A percentile compares a stretch with the other conserved stretches of the same genome.
Conservation (phyloP, 2,329 filamentous ascomycete species). For the Penicillium verrucosum region DNA sequence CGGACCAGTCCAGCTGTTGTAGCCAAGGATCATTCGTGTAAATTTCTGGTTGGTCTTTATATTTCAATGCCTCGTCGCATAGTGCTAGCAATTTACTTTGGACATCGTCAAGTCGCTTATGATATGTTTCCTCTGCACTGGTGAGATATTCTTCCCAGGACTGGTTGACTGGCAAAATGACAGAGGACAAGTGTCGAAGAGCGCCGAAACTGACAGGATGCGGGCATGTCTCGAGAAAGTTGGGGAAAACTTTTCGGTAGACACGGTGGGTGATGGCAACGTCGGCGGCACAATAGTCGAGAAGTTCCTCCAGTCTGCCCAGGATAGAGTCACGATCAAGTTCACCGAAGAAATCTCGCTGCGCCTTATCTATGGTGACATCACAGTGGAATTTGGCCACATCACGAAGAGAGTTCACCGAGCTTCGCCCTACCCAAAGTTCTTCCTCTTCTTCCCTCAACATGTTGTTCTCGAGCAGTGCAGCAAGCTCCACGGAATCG, state of each 20-base stretch:
- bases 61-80: constrained; percentile 70
- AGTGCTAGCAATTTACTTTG: constrained; percentile 69
- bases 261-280: constrained; percentile 89
- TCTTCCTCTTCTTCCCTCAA: constrained; percentile 84
- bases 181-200: constrained; percentile 84
- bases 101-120: constrained; percentile 71
- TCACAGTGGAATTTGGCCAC: constrained; percentile 96
- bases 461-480: constrained; percentile 65
- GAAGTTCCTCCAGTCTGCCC: constrained; percentile 71
- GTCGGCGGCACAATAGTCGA: constrained; percentile 94
- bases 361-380: constrained; percentile 83
- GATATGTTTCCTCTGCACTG: constrained; percentile 82
- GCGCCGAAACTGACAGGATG: constrained; percentile 97
- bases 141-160: constrained; percentile 82
- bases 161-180: constrained; percentile 85
- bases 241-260: constrained; percentile 89
- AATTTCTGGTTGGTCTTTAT: constrained; percentile 65
- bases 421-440: constrained; percentile 90
- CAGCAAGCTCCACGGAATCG: constrained; percentile 66
- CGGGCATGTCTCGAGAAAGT: constrained; percentile 84
- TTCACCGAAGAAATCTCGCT: constrained; percentile 81
- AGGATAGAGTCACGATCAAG: constrained; percentile 69
- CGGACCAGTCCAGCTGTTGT: constrained; percentile 89
- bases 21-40: constrained; percentile 87
- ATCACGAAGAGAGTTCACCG: constrained; percentile 89